A percentile compares a stretch with the other conserved stretches of the same genome.
Evolutionary conservation across 345 rosid genomes (phyloP).

Genomic region (Dimocarpus longan): DNA sequence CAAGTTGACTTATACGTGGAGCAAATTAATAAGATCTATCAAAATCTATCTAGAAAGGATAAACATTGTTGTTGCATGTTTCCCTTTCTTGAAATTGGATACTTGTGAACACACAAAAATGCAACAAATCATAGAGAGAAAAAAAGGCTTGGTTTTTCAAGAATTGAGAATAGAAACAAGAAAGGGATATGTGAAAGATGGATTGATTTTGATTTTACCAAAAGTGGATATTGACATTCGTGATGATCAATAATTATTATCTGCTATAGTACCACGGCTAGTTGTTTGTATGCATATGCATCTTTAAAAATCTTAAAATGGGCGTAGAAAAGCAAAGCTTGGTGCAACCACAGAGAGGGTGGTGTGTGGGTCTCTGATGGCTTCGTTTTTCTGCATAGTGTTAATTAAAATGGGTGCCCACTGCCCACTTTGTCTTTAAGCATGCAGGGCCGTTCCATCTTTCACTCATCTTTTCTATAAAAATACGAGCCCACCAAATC

Average conservation of each 20-base stretch:
- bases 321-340: background rate
- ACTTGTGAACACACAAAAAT: background rate
- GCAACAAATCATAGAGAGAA: background rate
- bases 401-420: constrained; percentile 24
- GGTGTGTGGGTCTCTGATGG: constrained; percentile 31
- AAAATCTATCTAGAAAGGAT: constrained; percentile 18
- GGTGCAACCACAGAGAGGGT: constrained; percentile 29
- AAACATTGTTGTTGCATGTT: background rate
- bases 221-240: constrained; percentile 12
- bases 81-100: background rate
- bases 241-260: constrained; percentile 9
- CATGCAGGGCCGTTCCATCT: background rate
- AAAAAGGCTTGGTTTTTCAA: background rate
- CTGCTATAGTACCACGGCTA: background rate
- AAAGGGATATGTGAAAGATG: background rate
- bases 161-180: background rate
- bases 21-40: constrained; percentile 4
- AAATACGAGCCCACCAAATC: too few species aligned
- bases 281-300: background rate
- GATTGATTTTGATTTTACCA: background rate
- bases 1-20: background rate
- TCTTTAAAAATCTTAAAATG: background rate
- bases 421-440: constrained; percentile 8
- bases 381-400: constrained; percentile 26
- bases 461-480: background rate